A percentile compares a stretch with the other conserved stretches of the same genome.
Evolutionary conservation across 345 rosid species (phyloP).

Genomic region (Euphorbia pulcherrima): DNA sequence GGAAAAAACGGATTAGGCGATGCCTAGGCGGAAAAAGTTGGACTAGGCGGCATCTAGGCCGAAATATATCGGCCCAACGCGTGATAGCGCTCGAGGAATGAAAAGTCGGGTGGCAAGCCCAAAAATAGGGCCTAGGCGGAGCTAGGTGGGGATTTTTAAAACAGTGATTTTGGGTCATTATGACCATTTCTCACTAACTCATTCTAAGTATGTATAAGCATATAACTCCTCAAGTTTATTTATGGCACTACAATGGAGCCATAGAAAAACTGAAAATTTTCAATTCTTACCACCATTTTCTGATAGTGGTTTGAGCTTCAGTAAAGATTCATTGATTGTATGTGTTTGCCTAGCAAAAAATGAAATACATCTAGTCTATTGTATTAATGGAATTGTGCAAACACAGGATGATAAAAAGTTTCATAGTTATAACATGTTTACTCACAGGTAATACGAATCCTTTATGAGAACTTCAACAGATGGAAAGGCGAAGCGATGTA

Average conservation of each 20-base stretch:
- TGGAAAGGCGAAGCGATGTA: slow-evolving; percentile 1
- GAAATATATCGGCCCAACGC: no score
- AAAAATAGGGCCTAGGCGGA: no score
- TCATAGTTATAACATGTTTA: slow-evolving; percentile 4
- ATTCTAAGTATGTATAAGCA: background rate
- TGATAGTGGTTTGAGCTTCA: background rate
- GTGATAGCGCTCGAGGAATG: no score
- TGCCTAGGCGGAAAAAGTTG: no score
- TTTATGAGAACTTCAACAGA: slow-evolving; percentile 6
- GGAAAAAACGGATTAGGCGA: no score
- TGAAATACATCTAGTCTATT: background rate
- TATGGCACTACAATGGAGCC: background rate
- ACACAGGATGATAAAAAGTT: background rate
- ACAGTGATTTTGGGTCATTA: no score
- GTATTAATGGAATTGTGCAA: background rate
- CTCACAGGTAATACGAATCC: slow-evolving; percentile 17
- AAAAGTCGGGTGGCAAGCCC: no score
- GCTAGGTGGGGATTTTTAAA: no score
- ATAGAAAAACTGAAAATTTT: background rate
- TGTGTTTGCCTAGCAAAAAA: background rate
- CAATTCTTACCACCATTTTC: background rate
- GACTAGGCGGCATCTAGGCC: no score
- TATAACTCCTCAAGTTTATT: background rate
- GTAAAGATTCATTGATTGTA: no score
- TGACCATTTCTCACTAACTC: no score